A percentile compares a stretch with the other conserved stretches of the same genome.
These are phyloP conservation scores for Gracilaria domingensis DNA, from an alignment of 23 red algal species.

Conservation along the genomic window DNA sequence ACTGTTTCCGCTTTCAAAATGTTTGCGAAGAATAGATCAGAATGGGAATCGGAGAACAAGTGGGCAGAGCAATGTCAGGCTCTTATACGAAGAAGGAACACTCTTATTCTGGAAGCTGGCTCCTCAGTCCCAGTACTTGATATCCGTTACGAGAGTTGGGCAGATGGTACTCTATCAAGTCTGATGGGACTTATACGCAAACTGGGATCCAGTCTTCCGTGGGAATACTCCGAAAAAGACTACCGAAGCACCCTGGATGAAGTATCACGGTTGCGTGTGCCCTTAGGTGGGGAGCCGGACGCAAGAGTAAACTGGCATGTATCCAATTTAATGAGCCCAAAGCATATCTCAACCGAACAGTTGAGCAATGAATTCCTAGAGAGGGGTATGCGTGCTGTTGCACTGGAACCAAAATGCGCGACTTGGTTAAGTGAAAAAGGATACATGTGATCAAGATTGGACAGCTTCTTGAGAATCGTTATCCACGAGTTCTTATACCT, in stretches of 20 bases:
- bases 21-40: constrained; percentile 60
- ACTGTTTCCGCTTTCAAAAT: constrained; percentile 59
- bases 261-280: constrained; percentile 31
- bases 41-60: constrained; percentile 43
- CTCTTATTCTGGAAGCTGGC: constrained; percentile 40
- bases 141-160: constrained; percentile 53
- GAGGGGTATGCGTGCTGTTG: constrained; percentile 35
- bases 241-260: constrained; percentile 14
- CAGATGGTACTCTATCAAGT: constrained; percentile 19
- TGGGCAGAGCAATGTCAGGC: constrained; percentile 56
- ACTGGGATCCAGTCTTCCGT: constrained; percentile 45
- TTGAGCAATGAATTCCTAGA: constrained; percentile 29
- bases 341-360: constrained; percentile 44
- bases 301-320: constrained; percentile 39
- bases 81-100: constrained; percentile 58
- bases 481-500: too few relatives aligned
- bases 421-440: constrained; percentile 42
- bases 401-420: constrained; percentile 23
- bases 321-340: constrained; percentile 50
- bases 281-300: constrained; percentile 14
- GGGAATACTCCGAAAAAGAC: constrained; percentile 39
- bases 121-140: constrained; percentile 37
- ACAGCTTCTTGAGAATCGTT: too few relatives aligned
- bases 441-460: constrained; percentile 36
- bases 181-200: constrained; percentile 33